Conservation (phyloP, 75 land plant genomes). For the Sequoiadendron giganteum region DNA sequence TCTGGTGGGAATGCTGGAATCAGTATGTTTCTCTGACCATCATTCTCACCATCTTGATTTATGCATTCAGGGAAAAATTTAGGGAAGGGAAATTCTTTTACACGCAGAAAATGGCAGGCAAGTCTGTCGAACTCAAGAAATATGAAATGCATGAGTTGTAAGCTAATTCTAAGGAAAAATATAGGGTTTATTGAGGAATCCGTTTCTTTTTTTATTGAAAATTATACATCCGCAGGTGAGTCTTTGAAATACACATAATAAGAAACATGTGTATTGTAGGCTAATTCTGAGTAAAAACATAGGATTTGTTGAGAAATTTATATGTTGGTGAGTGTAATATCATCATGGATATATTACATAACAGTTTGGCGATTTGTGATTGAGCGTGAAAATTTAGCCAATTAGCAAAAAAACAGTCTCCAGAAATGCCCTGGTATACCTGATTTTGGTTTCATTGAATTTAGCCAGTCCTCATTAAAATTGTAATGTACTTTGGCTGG, state of each 20-base stretch:
- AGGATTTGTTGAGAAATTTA: not conserved
- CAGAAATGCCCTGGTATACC: not conserved
- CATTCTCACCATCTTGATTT: constrained; percentile 8
- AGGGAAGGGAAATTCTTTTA: not conserved
- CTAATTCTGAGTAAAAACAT: constrained; percentile 1
- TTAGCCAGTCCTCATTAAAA: not conserved
- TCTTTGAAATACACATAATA: not conserved
- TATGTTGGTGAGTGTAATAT: no score
- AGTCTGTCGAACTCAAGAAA: not conserved
- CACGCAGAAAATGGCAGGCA: not conserved
- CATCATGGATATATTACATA: not conserved
- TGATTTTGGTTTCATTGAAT: not conserved
- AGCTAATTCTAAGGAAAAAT: not conserved
- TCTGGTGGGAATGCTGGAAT: constrained; percentile 92
- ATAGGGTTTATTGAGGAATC: not conserved
- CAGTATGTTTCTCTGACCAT: constrained; percentile 43
- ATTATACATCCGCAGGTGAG: not conserved
- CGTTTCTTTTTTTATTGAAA: not conserved
- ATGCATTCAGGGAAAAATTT: not conserved
- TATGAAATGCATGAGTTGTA: not conserved
- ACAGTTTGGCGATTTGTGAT: not conserved
- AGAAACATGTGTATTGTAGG: not conserved
- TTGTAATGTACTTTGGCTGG: not conserved
- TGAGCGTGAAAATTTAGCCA: not conserved
- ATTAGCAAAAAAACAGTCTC: not conserved